Conservation (phyloP, 371 early-diverging fungal genomes). For the Mucor lusitanicus region DNA sequence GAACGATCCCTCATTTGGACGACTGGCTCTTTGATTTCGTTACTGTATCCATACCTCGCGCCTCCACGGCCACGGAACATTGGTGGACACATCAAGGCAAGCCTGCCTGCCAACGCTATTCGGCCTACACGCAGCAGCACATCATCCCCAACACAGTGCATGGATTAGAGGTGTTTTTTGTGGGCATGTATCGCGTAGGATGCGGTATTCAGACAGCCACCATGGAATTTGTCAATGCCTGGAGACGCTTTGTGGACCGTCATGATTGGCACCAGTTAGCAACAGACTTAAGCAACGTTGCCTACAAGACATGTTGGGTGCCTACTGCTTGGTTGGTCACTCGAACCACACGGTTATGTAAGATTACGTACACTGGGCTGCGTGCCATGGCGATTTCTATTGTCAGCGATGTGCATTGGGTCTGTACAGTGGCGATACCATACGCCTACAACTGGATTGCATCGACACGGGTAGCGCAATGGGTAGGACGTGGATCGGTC, state of each 20-base stretch:
- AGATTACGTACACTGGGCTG: constrained; percentile 20
- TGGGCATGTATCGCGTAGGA: background rate
- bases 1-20: constrained; percentile 31
- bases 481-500: background rate
- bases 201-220: background rate
- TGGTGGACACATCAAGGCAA: constrained; percentile 35
- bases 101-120: background rate
- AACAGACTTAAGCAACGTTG: constrained; percentile 16
- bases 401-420: constrained; percentile 23
- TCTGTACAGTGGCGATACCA: constrained; percentile 12
- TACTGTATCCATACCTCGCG: constrained; percentile 29
- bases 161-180: background rate
- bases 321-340: constrained; percentile 9
- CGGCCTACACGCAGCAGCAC: background rate
- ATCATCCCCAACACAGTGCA: constrained; percentile 1
- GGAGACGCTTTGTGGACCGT: constrained; percentile 22
- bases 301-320: constrained; percentile 17
- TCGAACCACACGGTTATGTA: constrained; percentile 8
- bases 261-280: constrained; percentile 37
- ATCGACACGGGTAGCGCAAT: constrained; percentile 7
- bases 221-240: constrained; percentile 2
- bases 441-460: constrained; percentile 1
- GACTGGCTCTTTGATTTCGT: constrained; percentile 41
- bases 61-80: constrained; percentile 1
- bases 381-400: constrained; percentile 10